Evolutionary conservation across 1,139 yeast species (phyloP).

Genomic region (Tardiomyces digboiensis): DNA sequence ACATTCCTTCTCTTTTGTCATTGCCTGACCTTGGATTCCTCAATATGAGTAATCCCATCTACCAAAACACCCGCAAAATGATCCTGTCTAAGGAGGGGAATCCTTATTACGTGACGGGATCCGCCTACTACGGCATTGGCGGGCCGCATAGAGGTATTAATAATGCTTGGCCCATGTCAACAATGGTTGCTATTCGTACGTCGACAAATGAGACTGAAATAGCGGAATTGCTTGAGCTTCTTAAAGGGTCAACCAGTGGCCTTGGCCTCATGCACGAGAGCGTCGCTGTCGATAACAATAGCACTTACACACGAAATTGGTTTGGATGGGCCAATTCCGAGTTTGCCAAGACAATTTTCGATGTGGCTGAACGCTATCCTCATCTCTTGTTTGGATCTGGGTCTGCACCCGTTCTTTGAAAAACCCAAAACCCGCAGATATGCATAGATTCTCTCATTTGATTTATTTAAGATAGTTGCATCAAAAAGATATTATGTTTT

Average conservation of each 20-base stretch:
- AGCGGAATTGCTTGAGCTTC: conserved; percentile 33
- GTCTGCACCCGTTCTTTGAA: no score
- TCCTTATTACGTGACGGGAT: conserved; percentile 65
- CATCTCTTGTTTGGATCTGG: conserved; percentile 43
- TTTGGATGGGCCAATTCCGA: conserved; percentile 94
- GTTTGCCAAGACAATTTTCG: conserved; percentile 74
- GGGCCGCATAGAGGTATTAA: conserved; percentile 84
- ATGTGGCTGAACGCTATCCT: conserved; percentile 67
- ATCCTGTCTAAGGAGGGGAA: conserved; percentile 59
- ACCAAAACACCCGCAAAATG: conserved; percentile 75
- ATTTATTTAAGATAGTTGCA: no score
- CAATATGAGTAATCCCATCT: conserved; percentile 42
- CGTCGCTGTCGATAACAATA: conserved; percentile 50
- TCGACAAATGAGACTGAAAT: conserved; percentile 66
- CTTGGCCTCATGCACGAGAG: conserved; percentile 84
- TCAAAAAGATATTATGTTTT: no score
- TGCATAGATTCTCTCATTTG: no score
- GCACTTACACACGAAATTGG: conserved; percentile 60
- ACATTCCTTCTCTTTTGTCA: conserved; percentile 72
- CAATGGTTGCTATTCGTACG: conserved; percentile 65
- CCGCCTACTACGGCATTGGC: conserved; percentile 64
- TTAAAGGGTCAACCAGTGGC: conserved; percentile 57
- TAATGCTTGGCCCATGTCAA: conserved; percentile 89
- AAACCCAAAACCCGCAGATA: no score
- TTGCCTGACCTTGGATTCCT: conserved; percentile 74